Evolutionary conservation across 768 basidiomycete species (phyloP).

Genomic region (Pleurotus ostreatus): DNA sequence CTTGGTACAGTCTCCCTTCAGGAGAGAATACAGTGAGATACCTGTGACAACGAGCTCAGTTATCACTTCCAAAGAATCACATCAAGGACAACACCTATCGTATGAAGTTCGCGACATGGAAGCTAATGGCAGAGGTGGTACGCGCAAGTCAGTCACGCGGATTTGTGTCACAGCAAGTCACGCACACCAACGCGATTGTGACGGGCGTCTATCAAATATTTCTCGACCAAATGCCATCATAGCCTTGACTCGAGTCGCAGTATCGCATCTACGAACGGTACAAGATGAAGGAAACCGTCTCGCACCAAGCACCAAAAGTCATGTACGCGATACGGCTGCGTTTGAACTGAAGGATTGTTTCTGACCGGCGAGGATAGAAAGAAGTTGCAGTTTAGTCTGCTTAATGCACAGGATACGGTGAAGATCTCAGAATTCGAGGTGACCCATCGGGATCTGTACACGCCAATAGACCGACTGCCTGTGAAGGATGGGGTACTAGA

Average conservation of each 20-base stretch:
- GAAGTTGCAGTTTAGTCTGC: constrained; percentile 91
- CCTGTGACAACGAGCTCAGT: constrained; percentile 32
- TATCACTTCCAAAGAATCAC: constrained; percentile 1
- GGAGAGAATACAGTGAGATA: constrained; percentile 97
- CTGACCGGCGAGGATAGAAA: constrained; percentile 51
- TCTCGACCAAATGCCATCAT: too few species aligned
- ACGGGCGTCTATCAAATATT: background rate
- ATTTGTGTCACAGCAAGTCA: constrained; percentile 22
- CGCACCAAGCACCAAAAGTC: constrained; percentile 77
- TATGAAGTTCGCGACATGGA: constrained; percentile 93
- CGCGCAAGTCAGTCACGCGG: constrained; percentile 55
- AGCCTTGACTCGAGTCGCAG: background rate
- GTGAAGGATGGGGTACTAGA: constrained; percentile 93
- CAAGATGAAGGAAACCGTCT: constrained; percentile 78
- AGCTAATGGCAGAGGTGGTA: constrained; percentile 27
- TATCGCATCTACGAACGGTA: background rate
- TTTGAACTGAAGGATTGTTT: background rate
- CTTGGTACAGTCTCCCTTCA: constrained; percentile 97
- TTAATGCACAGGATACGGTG: constrained; percentile 94
- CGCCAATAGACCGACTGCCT: constrained; percentile 74
- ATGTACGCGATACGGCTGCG: constrained; percentile 45
- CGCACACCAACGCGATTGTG: constrained; percentile 2
- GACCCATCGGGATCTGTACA: constrained; percentile 89
- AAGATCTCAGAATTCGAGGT: constrained; percentile 96
- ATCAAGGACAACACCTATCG: constrained; percentile 55